phyloP scores from a whole-genome alignment of 2,329 filamentous ascomycete genomes.

The Aspergillus caelatus region DNA sequence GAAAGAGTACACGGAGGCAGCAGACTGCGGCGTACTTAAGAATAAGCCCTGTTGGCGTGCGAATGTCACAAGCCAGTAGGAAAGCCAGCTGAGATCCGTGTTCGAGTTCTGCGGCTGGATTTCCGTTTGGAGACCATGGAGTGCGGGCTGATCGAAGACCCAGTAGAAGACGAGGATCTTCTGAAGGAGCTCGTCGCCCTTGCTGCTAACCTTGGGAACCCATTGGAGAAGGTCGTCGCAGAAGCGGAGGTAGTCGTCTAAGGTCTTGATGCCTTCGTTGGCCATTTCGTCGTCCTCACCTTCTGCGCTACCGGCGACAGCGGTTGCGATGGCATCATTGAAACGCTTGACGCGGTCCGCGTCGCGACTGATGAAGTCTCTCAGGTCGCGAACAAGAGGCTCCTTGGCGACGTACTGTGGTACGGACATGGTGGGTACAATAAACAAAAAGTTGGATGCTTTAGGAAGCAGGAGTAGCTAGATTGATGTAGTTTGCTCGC shows the following conservation, averaged over 20 bases:
- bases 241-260: conserved; percentile 13
- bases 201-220: conserved; percentile 10
- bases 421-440: no score
- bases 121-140: conserved; percentile 11
- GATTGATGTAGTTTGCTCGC: no score
- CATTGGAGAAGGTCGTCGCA: conserved; percentile 11
- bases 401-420: no score
- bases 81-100: conserved; percentile 14
- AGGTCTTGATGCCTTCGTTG: background rate
- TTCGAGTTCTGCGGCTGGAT: conserved; percentile 1
- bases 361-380: no score
- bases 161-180: conserved; percentile 16
- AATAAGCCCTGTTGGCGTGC: conserved; percentile 10
- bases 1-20: conserved; percentile 10
- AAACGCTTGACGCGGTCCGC: no score
- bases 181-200: conserved; percentile 11
- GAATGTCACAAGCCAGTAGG: conserved; percentile 16
- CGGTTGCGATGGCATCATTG: no score
- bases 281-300: no score
- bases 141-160: conserved; percentile 15
- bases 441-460: no score
- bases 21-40: conserved; percentile 14
- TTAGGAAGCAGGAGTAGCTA: no score
- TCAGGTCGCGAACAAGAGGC: no score
- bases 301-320: no score